phyloP scores from a whole-genome alignment of 768 basidiomycete genomes.

The Boletus vermiculosoides region DNA sequence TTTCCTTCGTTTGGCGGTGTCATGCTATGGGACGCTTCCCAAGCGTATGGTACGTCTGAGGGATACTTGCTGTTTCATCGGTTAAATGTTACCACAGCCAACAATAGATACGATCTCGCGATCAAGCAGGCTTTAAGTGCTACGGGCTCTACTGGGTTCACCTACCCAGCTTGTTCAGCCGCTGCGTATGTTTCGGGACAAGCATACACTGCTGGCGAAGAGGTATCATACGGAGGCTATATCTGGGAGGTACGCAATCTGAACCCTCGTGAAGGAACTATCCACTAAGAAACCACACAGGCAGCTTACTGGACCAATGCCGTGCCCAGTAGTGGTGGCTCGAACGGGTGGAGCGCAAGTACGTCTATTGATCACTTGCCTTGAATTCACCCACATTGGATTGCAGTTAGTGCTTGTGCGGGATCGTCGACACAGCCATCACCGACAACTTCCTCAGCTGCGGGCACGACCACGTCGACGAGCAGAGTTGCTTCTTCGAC shows the following conservation, averaged over 20 bases:
- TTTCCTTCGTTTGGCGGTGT: constrained; percentile 45
- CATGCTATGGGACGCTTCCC: constrained; percentile 46
- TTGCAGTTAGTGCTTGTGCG: constrained; percentile 24
- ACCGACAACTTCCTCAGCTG: constrained; percentile 18
- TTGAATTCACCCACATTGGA: background rate
- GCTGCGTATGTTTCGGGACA: constrained; percentile 50
- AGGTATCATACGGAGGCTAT: constrained; percentile 58
- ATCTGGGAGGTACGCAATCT: constrained; percentile 54
- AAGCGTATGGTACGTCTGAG: constrained; percentile 33
- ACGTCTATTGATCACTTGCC: constrained; percentile 21
- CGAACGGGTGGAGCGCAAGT: constrained; percentile 67
- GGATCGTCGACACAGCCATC: constrained; percentile 8
- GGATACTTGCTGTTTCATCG: background rate
- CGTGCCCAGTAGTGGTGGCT: constrained; percentile 46
- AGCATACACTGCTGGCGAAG: constrained; percentile 49
- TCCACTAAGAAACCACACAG: constrained; percentile 30
- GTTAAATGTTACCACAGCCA: constrained; percentile 37
- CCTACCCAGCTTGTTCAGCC: constrained; percentile 59
- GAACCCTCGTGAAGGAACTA: background rate
- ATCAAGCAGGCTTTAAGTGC: constrained; percentile 59
- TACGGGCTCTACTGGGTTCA: constrained; percentile 69
- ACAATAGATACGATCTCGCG: constrained; percentile 56
- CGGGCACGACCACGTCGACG: constrained; percentile 6
- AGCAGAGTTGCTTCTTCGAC: constrained; percentile 14
- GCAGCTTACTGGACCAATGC: constrained; percentile 59